phyloP scores from a whole-genome alignment of 75 land plant species.

The Selaginella moellendorffii region DNA sequence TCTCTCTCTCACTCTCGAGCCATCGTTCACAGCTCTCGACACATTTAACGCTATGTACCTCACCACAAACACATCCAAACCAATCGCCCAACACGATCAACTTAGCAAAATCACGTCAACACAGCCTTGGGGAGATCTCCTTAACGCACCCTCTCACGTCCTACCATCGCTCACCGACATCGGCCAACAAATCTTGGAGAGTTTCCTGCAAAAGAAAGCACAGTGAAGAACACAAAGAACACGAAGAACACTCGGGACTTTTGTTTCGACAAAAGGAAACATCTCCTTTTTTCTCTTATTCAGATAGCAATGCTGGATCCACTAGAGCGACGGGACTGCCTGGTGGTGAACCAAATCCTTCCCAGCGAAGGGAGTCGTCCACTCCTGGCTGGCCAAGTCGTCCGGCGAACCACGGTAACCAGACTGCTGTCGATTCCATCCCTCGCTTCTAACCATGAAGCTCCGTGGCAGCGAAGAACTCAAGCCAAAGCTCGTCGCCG shows the following conservation, averaged over 20 bases:
- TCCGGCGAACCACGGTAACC: neutral
- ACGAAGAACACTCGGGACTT: too few relatives aligned
- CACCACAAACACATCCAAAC: neutral
- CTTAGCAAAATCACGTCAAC: neutral
- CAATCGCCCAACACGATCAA: neutral
- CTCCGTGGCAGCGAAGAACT: too few relatives aligned
- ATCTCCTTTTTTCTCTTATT: too few relatives aligned
- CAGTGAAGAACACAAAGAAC: too few relatives aligned
- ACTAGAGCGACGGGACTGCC: neutral
- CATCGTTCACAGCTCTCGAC: neutral
- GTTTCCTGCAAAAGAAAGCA: constrained; percentile 17
- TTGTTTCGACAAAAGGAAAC: too few relatives aligned
- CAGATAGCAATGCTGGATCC: neutral
- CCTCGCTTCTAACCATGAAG: too few relatives aligned
- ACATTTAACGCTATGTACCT: neutral
- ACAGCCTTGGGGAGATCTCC: constrained; percentile 20
- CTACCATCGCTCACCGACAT: constrained; percentile 20
- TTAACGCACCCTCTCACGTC: constrained; percentile 24
- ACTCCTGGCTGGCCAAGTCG: neutral
- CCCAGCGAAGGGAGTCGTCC: neutral
- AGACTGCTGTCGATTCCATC: too few relatives aligned
- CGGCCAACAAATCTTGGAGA: constrained; percentile 18
- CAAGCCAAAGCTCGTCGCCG: neutral
- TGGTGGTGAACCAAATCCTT: neutral
- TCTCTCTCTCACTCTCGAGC: neutral